Evolutionary conservation across 164 flowering plant species (phyloP).

Genomic region (Berberis thunbergii): DNA sequence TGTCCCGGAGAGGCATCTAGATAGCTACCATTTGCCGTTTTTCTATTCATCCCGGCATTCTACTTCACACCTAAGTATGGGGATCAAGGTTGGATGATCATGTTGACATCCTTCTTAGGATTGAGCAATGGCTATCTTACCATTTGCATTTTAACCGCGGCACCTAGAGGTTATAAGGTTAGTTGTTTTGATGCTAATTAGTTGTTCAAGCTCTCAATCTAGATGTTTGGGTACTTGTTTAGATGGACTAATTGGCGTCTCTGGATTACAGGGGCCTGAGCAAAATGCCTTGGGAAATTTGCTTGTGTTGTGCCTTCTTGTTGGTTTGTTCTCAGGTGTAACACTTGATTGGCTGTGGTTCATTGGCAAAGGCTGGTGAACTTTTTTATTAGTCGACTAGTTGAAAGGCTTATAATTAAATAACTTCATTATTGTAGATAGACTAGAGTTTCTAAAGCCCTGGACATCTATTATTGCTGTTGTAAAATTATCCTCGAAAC

Average conservation of each 20-base stretch:
- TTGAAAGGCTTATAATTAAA: no score
- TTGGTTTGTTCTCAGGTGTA: constrained; percentile 9
- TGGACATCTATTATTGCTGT: no score
- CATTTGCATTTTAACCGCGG: constrained; percentile 58
- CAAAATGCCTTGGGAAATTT: constrained; percentile 55
- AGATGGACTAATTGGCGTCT: background rate
- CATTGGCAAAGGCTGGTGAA: constrained; percentile 16
- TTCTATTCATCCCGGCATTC: constrained; percentile 59
- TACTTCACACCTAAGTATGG: constrained; percentile 73
- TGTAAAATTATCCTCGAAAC: no score
- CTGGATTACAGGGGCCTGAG: constrained; percentile 54
- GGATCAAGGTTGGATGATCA: constrained; percentile 78
- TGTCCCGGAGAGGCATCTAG: constrained; percentile 39
- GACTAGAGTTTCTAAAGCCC: no score
- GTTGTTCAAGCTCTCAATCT: background rate
- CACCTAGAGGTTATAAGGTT: constrained; percentile 81
- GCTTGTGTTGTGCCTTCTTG: constrained; percentile 8
- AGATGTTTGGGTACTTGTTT: no score
- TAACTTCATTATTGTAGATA: no score
- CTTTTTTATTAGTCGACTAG: background rate
- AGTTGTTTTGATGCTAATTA: constrained; percentile 5
- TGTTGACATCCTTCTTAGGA: constrained; percentile 54
- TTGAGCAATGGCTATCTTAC: constrained; percentile 62
- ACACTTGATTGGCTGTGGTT: constrained; percentile 17
- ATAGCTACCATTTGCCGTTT: constrained; percentile 38